Evolutionary conservation across 257 asterid genomes (phyloP).

Genomic region (Schizonepeta tenuifolia): DNA sequence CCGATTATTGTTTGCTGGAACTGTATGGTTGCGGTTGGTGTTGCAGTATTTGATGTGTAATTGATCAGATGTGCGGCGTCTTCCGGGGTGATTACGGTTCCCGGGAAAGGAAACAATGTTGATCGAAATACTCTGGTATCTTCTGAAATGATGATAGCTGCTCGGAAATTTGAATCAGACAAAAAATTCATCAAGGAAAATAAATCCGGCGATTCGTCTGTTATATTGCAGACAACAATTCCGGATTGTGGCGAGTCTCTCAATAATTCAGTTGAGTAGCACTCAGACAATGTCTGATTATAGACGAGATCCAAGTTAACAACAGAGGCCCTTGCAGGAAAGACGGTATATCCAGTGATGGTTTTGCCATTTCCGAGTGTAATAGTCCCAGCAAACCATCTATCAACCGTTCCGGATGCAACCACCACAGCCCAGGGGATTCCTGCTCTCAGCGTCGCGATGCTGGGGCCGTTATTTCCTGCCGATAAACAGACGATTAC

Average conservation of each 20-base stretch:
- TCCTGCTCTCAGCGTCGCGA: slow-evolving; percentile 19
- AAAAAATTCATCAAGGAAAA: neutral
- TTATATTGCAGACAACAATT: slow-evolving; percentile 33
- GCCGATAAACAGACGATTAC: slow-evolving; percentile 39
- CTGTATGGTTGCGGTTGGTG: slow-evolving; percentile 36
- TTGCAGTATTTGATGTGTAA: slow-evolving; percentile 15
- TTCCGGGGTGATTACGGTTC: slow-evolving; percentile 30
- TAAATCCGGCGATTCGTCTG: neutral
- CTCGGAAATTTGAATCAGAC: slow-evolving; percentile 13
- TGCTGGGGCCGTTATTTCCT: slow-evolving; percentile 35
- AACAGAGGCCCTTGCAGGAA: slow-evolving; percentile 29
- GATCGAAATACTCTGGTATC: slow-evolving; percentile 16
- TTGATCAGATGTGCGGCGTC: slow-evolving; percentile 29
- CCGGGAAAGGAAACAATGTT: slow-evolving; percentile 35
- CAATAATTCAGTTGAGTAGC: slow-evolving; percentile 34
- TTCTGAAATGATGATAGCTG: slow-evolving; percentile 36
- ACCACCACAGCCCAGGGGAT: slow-evolving; percentile 45
- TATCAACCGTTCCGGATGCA: slow-evolving; percentile 37
- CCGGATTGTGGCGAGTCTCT: neutral
- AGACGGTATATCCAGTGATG: slow-evolving; percentile 36
- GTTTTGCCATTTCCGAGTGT: slow-evolving; percentile 40
- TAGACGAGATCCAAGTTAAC: slow-evolving; percentile 15
- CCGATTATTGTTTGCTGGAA: slow-evolving; percentile 47
- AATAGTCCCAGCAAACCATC: slow-evolving; percentile 40
- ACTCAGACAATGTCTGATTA: slow-evolving; percentile 29